Evolutionary conservation across 345 rosid genomes (phyloP), one percentile per base, ranked within the genome.

Genomic region (Gossypium sturtianum): DNA sequence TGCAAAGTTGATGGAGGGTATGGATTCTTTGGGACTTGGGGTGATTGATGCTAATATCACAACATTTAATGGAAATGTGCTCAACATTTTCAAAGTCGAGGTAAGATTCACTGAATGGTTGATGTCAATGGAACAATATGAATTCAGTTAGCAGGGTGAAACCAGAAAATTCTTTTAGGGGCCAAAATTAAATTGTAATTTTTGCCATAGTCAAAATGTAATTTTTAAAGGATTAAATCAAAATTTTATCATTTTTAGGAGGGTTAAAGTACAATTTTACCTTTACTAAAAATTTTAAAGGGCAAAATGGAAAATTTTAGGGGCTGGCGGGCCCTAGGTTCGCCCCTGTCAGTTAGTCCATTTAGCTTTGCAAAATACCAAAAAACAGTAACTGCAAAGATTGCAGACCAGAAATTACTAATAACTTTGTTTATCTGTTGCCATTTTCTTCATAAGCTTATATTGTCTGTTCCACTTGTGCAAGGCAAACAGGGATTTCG

Each of bases 11-110:
- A 78, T 93, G 82, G 91, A 95, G 67, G 82, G 76, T 64, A 73
- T 93, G 44, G 67, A 83, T 66, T 84, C 87, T 56, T 73, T 79
- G 56, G 93, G 88, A 70, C 85, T 91, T 75, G 81, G 79, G 67
- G 86, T 89, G 27, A 81, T 85, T n/a, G 85, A 92, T 79, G 97
- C 88, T 61, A 95, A 90, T 77, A 77, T 93, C 66, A 89, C 90
- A 48, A 89, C 90, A 41, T 80, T 80, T 8, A 34, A 84, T 67
- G 84, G 84, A 57, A 85, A 58, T 59, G 89, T 83, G 74, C 82
- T 87, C 66, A 83, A 84, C 75, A 75, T 84, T 83, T 84, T 94
- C 77, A 81, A 70, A 76, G 93, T 90, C 48, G 86, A 89, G 97
- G 97, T 89, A 82, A 70, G 71, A 70, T 51, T 52, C 29, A 19